Conservation (phyloP, 768 basidiomycete species). For the Fomitopsis pulvina region DNA sequence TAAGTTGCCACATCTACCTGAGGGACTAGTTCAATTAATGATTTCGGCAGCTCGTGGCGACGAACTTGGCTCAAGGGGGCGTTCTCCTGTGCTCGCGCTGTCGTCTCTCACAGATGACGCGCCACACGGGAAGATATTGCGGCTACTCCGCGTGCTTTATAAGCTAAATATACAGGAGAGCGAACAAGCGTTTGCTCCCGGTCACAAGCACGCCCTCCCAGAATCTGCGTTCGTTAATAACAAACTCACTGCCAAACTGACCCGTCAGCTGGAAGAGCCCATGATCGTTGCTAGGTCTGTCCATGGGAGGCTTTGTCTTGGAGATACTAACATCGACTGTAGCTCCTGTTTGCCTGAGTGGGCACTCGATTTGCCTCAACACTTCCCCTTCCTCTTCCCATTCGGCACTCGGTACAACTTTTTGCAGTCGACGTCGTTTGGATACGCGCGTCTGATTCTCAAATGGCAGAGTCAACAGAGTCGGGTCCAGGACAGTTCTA, state of each 20-base stretch:
- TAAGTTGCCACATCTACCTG: constrained; percentile 26
- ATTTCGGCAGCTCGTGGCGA: constrained; percentile 28
- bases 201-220: constrained; percentile 52
- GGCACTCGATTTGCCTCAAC: constrained; percentile 91
- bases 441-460: constrained; percentile 90
- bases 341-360: constrained; percentile 97
- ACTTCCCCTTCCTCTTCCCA: constrained; percentile 98
- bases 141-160: constrained; percentile 82
- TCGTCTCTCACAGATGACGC: constrained; percentile 81
- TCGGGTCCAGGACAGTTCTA: constrained; percentile 69
- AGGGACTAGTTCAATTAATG: background rate
- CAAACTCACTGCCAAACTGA: constrained; percentile 96
- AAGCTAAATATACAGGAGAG: constrained; percentile 71
- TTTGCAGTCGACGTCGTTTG: constrained; percentile 95
- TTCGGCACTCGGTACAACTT: constrained; percentile 97
- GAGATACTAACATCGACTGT: constrained; percentile 1
- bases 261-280: constrained; percentile 92
- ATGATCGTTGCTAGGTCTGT: constrained; percentile 96
- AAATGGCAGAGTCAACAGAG: constrained; percentile 84
- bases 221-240: constrained; percentile 94
- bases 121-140: constrained; percentile 84
- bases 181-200: constrained; percentile 47
- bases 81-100: constrained; percentile 60
- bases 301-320: background rate
- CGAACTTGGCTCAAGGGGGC: constrained; percentile 42